Evolutionary conservation across 192 early-diverging fungal genomes (phyloP).

Genomic region (Podila minutissima): DNA sequence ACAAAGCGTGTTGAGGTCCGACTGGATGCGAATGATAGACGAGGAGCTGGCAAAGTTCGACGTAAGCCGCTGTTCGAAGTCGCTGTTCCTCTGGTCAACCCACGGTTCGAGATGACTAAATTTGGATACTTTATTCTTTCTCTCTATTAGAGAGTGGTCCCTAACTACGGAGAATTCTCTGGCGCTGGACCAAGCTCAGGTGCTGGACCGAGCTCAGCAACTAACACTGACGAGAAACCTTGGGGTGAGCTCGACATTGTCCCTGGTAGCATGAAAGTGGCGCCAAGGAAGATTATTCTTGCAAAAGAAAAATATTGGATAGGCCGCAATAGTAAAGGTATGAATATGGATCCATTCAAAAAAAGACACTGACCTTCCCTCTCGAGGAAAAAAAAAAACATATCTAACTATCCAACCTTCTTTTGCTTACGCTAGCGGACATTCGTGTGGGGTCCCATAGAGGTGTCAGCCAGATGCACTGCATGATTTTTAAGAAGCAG

Average conservation of each 20-base stretch:
- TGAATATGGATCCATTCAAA: background rate
- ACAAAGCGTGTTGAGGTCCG: background rate
- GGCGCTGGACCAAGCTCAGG: background rate
- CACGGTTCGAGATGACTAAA: background rate
- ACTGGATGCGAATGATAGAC: slow-evolving; percentile 34
- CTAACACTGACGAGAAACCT: background rate
- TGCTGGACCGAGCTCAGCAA: background rate
- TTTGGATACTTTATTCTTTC: background rate
- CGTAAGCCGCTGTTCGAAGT: background rate
- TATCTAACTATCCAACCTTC: background rate
- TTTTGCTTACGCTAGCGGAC: background rate
- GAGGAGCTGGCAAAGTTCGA: slow-evolving; percentile 30
- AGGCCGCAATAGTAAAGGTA: background rate
- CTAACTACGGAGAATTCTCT: background rate
- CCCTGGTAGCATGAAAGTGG: slow-evolving; percentile 8
- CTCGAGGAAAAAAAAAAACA: too few species aligned
- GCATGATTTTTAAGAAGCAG: slow-evolving; percentile 4
- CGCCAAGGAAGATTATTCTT: slow-evolving; percentile 17
- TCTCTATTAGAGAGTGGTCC: background rate
- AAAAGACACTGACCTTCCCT: background rate
- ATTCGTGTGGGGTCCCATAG: background rate
- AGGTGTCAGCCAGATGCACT: background rate
- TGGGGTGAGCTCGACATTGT: slow-evolving; percentile 21
- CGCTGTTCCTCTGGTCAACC: background rate
- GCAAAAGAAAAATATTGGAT: background rate